Conservation (phyloP, 2,329 filamentous ascomycete species). For the Trichoderma sp. region DNA sequence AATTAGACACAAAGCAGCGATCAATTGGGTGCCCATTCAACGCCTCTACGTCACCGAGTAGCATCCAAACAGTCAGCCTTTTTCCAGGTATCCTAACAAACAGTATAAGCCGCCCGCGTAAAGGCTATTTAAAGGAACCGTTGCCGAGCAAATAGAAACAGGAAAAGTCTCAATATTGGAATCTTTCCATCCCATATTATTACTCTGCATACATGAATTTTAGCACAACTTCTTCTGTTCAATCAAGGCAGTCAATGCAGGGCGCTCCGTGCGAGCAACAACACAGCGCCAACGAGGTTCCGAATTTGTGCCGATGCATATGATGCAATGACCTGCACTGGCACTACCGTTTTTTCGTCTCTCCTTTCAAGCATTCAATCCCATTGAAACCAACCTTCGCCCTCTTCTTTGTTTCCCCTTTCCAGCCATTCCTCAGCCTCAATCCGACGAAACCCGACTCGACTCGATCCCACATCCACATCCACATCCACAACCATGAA, state of each 20-base stretch:
- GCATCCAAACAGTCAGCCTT: not conserved
- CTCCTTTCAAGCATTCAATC: not conserved
- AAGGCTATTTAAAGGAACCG: not conserved
- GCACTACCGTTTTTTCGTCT: not conserved
- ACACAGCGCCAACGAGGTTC: not conserved
- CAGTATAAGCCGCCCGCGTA: not conserved
- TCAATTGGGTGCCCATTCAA: not conserved
- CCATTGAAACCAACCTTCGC: not conserved
- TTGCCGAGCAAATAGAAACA: not conserved
- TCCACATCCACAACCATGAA: slow-evolving; percentile 43
- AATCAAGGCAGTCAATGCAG: too few relatives aligned
- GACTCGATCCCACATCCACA: slow-evolving; percentile 4
- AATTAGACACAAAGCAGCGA: not conserved
- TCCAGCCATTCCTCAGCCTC: not conserved
- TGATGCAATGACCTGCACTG: not conserved
- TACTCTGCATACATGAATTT: not conserved
- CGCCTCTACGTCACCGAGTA: not conserved
- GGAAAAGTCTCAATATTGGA: not conserved
- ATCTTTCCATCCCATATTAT: not conserved
- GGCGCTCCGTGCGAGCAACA: not conserved
- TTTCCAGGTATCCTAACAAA: too few relatives aligned
- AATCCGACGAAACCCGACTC: not conserved
- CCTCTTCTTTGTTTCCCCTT: too few relatives aligned
- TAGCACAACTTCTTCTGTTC: not conserved
- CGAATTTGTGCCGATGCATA: not conserved